These are phyloP conservation scores for Bombardia bombarda DNA, from an alignment of 495 filamentous ascomycete species.

Conservation along the genomic window DNA sequence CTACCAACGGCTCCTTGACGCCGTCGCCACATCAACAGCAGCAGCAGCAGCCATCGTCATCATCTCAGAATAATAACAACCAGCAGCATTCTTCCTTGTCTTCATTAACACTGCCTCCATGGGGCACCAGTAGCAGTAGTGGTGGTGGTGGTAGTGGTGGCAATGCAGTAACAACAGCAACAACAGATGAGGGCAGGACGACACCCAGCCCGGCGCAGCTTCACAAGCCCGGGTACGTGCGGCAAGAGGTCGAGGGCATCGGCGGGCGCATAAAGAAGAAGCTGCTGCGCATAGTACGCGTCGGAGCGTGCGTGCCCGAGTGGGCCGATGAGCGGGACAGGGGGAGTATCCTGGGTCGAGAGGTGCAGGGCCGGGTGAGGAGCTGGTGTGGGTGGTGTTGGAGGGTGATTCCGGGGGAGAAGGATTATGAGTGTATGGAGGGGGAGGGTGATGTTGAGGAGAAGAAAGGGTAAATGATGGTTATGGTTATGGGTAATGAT, in stretches of 20 bases:
- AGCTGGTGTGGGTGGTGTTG: slow-evolving; percentile 66
- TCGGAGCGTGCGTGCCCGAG: slow-evolving; percentile 76
- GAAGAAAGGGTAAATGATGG: slow-evolving; percentile 1
- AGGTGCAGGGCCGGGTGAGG: slow-evolving; percentile 44
- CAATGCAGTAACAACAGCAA: neutral
- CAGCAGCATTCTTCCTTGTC: no score
- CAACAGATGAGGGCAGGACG: slow-evolving; percentile 12
- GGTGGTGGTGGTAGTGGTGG: neutral
- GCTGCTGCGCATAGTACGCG: slow-evolving; percentile 60
- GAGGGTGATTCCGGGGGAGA: slow-evolving; percentile 44
- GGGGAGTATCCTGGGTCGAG: slow-evolving; percentile 44
- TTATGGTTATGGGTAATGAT: no score
- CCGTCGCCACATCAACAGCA: no score
- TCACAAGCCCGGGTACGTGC: slow-evolving; percentile 61
- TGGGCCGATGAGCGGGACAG: slow-evolving; percentile 68
- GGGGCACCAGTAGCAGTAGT: neutral
- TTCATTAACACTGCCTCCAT: no score
- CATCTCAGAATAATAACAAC: neutral
- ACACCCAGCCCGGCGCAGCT: slow-evolving; percentile 34
- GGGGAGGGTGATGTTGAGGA: slow-evolving; percentile 3
- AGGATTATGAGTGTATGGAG: slow-evolving; percentile 21
- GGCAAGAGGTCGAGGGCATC: slow-evolving; percentile 81
- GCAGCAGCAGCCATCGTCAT: neutral
- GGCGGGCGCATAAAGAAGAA: slow-evolving; percentile 80
- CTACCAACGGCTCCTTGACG: slow-evolving; percentile 3